Evolutionary conservation across 176 grass and related monocot genomes (phyloP).

Genomic region (Stipa capillata): DNA sequence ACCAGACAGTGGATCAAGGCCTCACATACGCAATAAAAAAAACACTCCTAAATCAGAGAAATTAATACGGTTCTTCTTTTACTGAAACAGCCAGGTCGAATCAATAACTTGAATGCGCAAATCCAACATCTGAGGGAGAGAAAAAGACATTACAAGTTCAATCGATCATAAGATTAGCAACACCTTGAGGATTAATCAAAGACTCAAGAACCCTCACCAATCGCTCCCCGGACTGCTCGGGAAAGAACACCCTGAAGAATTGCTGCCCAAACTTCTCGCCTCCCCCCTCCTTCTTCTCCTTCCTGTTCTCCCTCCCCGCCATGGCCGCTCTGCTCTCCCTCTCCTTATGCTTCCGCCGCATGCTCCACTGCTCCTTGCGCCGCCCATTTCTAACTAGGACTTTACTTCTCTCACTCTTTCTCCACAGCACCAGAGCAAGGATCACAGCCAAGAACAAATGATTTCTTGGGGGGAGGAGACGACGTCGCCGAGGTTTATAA

Average conservation of each 20-base stretch:
- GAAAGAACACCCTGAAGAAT: conserved; percentile 36
- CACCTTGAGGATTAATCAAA: background rate
- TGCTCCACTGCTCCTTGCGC: background rate
- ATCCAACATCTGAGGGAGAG: background rate
- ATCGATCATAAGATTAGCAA: background rate
- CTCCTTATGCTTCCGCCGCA: background rate
- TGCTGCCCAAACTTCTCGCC: background rate
- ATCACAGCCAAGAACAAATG: too few relatives aligned
- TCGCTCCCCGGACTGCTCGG: background rate
- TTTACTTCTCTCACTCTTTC: background rate
- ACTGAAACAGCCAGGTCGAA: background rate
- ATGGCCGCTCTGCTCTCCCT: background rate
- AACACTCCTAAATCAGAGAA: background rate
- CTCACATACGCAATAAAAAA: background rate
- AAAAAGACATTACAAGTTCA: background rate
- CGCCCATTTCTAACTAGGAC: background rate
- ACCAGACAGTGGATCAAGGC: background rate
- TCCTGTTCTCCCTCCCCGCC: background rate
- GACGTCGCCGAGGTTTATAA: background rate
- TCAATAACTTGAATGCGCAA: background rate
- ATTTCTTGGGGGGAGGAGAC: too few relatives aligned
- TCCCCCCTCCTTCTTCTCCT: background rate
- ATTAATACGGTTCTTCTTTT: too few relatives aligned
- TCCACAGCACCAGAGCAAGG: too few relatives aligned
- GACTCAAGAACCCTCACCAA: conserved; percentile 20